A percentile compares a stretch with the other conserved stretches of the same genome.
These are phyloP conservation scores for Aspergillus bertholletiae DNA, from an alignment of 495 filamentous ascomycete species.

Conservation along the genomic window DNA sequence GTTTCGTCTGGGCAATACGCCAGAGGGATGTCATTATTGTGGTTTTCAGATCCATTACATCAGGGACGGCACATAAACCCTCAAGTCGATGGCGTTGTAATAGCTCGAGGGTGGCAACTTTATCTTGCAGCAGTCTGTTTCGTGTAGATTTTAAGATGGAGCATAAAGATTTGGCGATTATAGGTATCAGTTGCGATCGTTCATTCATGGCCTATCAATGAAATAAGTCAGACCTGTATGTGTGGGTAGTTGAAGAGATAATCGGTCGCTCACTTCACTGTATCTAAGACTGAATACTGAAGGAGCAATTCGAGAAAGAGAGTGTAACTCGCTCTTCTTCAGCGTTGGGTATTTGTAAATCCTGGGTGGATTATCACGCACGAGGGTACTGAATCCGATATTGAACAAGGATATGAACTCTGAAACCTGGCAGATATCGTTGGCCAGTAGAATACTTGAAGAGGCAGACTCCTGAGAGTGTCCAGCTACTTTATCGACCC, in stretches of 20 bases:
- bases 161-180: constrained; percentile 31
- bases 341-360: constrained; percentile 1
- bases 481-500: not conserved
- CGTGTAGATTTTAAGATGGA: constrained; percentile 25
- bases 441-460: not conserved
- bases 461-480: not conserved
- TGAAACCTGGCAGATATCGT: not conserved
- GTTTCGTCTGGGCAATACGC: constrained; percentile 23
- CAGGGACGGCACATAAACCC: not conserved
- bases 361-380: constrained; percentile 11
- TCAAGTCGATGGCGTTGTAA: not conserved
- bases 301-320: constrained; percentile 28
- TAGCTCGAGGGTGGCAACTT: constrained; percentile 5
- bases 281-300: constrained; percentile 34
- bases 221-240: too few species aligned
- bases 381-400: constrained; percentile 23
- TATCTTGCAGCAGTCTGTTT: constrained; percentile 10
- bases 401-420: constrained; percentile 20
- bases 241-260: not conserved
- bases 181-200: constrained; percentile 30
- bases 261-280: constrained; percentile 24
- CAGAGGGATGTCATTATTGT: constrained; percentile 25
- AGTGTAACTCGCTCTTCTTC: constrained; percentile 8
- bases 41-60: not conserved
- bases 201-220: constrained; percentile 35